A percentile compares a stretch with the other conserved stretches of the same genome.
phyloP scores from a whole-genome alignment of 1,139 yeast genomes.

The Geotrichum macrosporum region DNA sequence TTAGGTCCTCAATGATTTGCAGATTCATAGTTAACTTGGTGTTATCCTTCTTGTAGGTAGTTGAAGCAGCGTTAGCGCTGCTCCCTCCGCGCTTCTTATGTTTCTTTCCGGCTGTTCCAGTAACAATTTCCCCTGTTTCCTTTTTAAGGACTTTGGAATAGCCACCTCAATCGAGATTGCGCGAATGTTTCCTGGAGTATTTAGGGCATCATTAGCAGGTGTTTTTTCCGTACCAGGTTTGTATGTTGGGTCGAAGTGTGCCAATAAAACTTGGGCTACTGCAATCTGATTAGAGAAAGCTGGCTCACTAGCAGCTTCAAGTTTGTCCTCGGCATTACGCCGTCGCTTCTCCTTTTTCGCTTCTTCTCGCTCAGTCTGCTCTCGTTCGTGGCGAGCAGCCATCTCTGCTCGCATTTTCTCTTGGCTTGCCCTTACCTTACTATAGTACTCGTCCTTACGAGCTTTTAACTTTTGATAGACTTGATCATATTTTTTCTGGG shows the following conservation, averaged over 20 bases:
- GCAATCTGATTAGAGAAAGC: slow-evolving; percentile 76
- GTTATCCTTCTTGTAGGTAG: slow-evolving; percentile 41
- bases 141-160: slow-evolving; percentile 62
- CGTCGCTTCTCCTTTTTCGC: slow-evolving; percentile 42
- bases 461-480: slow-evolving; percentile 58
- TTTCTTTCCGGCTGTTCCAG: slow-evolving; percentile 54
- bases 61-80: slow-evolving; percentile 38
- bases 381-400: slow-evolving; percentile 52
- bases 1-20: slow-evolving; percentile 69
- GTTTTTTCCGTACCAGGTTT: slow-evolving; percentile 43
- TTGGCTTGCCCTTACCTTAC: slow-evolving; percentile 33
- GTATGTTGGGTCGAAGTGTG: slow-evolving; percentile 73
- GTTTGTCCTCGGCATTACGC: slow-evolving; percentile 47
- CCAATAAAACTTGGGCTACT: slow-evolving; percentile 66
- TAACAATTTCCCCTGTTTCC: slow-evolving; percentile 49
- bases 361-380: slow-evolving; percentile 50
- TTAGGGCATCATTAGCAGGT: slow-evolving; percentile 22
- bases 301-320: slow-evolving; percentile 73
- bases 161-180: slow-evolving; percentile 55
- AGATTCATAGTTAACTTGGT: slow-evolving; percentile 66
- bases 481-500: slow-evolving; percentile 66
- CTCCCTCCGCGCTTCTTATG: slow-evolving; percentile 45
- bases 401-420: slow-evolving; percentile 47
- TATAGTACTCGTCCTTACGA: slow-evolving; percentile 41
- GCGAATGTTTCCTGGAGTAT: slow-evolving; percentile 38